These are phyloP conservation scores for Melastoma candidum DNA, from an alignment of 441 rosid species.

Conservation along the genomic window DNA sequence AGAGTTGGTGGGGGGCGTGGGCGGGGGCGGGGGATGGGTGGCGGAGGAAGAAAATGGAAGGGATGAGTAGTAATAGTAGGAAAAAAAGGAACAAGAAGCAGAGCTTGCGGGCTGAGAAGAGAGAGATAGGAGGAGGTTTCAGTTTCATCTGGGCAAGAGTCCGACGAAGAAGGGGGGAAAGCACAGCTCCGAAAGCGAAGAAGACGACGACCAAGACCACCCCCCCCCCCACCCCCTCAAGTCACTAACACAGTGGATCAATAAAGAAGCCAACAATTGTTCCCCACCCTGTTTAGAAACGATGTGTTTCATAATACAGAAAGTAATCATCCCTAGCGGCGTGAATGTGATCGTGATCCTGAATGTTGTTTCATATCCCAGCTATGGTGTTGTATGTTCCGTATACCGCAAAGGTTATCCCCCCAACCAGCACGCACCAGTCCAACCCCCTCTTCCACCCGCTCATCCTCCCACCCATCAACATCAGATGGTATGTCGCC, in stretches of 20 bases:
- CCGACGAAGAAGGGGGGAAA: constrained; percentile 29
- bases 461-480: constrained; percentile 52
- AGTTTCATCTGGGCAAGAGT: constrained; percentile 50
- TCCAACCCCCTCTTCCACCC: constrained; percentile 56
- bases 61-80: constrained; percentile 14
- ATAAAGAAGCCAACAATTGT: no score
- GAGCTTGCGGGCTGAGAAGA: constrained; percentile 37
- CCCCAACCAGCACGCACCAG: constrained; percentile 40
- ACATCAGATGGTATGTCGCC: constrained; percentile 54
- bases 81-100: constrained; percentile 46
- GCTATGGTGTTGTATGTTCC: constrained; percentile 51
- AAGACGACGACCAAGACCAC: constrained; percentile 15
- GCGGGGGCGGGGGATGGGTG: constrained; percentile 46
- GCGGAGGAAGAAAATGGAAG: constrained; percentile 42
- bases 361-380: constrained; percentile 23
- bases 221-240: no score
- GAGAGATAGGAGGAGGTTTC: constrained; percentile 16
- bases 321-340: no score
- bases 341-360: no score
- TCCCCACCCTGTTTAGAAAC: no score
- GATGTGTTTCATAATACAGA: no score
- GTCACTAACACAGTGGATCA: no score
- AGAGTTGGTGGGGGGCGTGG: constrained; percentile 31
- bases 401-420: constrained; percentile 58
- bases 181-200: constrained; percentile 22